Percentiles rank a stretch among this genome's conserved stretches.
These are phyloP conservation scores for Pseudozyma hubeiensis DNA, from an alignment of 1,284 basidiomycete species.

Conservation along the genomic window DNA sequence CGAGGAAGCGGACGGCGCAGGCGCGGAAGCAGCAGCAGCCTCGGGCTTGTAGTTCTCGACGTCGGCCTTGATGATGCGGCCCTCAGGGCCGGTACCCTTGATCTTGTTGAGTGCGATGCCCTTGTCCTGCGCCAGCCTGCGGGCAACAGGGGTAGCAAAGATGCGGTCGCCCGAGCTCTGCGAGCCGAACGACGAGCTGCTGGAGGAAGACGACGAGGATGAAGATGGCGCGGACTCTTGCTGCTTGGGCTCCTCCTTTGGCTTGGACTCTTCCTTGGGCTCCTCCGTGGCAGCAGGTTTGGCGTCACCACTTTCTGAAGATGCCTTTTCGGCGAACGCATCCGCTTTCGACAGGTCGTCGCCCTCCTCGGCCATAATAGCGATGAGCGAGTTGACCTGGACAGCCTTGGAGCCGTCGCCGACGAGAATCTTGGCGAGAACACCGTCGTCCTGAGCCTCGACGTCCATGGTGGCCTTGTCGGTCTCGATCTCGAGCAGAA, in stretches of 20 bases:
- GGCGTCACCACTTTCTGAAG: constrained; percentile 57
- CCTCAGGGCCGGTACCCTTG: constrained; percentile 93
- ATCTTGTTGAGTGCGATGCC: constrained; percentile 91
- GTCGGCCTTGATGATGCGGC: constrained; percentile 92
- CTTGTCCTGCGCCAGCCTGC: constrained; percentile 94
- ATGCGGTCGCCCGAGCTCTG: constrained; percentile 71
- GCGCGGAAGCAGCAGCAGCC: constrained; percentile 44
- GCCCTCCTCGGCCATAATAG: constrained; percentile 70
- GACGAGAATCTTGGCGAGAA: constrained; percentile 70
- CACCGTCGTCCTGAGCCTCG: constrained; percentile 70
- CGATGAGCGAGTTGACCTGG: constrained; percentile 69
- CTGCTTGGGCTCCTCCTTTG: constrained; percentile 54
- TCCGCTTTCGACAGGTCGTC: constrained; percentile 75
- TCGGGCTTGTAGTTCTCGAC: constrained; percentile 81
- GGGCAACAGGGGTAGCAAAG: constrained; percentile 93
- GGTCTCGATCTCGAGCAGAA: constrained; percentile 86
- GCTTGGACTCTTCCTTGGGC: constrained; percentile 51
- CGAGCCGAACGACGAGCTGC: constrained; percentile 48
- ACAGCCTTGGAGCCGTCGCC: constrained; percentile 67
- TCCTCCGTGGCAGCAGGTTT: constrained; percentile 64
- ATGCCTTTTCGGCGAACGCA: constrained; percentile 77
- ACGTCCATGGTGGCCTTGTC: constrained; percentile 70
- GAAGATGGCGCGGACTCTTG: constrained; percentile 43
- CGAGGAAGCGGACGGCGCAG: constrained; percentile 19
- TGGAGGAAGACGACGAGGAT: constrained; percentile 26